These are phyloP conservation scores for Plasmopara muralis DNA, from an alignment of 352 stramenopile genomes.

Conservation along the genomic window DNA sequence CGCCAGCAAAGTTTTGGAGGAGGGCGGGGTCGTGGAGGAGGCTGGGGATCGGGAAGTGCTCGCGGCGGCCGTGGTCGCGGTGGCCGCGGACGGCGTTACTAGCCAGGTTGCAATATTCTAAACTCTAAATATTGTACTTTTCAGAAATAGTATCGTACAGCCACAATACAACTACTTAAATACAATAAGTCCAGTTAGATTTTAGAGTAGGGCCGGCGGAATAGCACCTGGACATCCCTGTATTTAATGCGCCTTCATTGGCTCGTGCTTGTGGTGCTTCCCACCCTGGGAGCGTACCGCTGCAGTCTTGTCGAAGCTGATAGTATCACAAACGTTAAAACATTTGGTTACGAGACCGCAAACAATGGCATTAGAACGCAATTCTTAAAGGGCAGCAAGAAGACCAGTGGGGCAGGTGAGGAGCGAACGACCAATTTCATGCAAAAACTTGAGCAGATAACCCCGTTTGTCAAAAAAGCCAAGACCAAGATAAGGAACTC, in stretches of 20 bases:
- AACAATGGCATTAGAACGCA: not conserved
- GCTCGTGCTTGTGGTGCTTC: conserved; percentile 10
- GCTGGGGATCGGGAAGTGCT: conserved; percentile 18
- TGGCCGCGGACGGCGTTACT: conserved; percentile 17
- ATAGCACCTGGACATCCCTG: not conserved
- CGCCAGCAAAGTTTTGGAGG: conserved; percentile 33
- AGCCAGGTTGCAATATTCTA: conserved; percentile 11
- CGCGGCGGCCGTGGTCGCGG: conserved; percentile 13
- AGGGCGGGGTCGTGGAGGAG: conserved; percentile 33
- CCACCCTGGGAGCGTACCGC: conserved; percentile 6
- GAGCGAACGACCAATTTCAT: conserved; percentile 11
- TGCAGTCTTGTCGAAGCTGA: conserved; percentile 3
- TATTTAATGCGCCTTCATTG: conserved; percentile 10
- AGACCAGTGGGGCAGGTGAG: conserved; percentile 3
- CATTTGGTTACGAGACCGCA: not conserved
- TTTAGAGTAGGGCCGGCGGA: conserved; percentile 1
- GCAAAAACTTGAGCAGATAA: not conserved
- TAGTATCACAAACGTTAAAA: not conserved
- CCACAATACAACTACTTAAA: conserved; percentile 3
- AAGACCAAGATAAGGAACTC: conserved; percentile 7
- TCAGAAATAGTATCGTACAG: not conserved
- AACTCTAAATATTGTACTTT: not conserved
- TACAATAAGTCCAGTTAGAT: conserved; percentile 6
- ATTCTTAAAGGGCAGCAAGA: conserved; percentile 6
- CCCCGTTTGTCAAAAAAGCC: conserved; percentile 2